Percentiles rank a stretch among this genome's conserved stretches.
phyloP scores from a whole-genome alignment of 345 rosid genomes.

The Brassica carinata region DNA sequence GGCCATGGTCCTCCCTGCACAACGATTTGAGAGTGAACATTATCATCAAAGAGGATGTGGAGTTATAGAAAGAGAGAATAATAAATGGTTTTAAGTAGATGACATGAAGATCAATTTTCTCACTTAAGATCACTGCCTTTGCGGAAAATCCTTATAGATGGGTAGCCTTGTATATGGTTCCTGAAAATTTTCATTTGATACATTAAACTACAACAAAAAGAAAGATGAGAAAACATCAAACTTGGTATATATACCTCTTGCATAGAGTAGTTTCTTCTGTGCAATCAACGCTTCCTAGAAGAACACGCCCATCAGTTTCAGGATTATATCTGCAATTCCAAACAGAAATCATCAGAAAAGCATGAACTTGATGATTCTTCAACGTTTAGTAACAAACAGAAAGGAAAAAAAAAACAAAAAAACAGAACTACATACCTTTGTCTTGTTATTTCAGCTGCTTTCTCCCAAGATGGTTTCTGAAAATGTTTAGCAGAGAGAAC shows the following conservation, averaged over 20 bases:
- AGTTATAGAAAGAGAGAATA: neutral
- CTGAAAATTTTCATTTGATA: conserved; percentile 44
- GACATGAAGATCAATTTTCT: conserved; percentile 6
- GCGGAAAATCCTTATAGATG: conserved; percentile 93
- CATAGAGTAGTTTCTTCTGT: conserved; percentile 70
- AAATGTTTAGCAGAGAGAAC: conserved; percentile 7
- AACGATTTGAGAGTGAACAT: neutral
- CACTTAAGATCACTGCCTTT: conserved; percentile 81
- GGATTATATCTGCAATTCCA: conserved; percentile 71
- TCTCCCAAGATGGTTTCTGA: conserved; percentile 98
- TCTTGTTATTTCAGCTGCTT: conserved; percentile 71
- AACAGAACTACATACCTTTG: conserved; percentile 53
- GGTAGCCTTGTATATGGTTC: conserved; percentile 92
- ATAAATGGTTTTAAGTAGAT: neutral
- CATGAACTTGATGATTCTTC: neutral
- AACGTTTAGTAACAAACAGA: neutral
- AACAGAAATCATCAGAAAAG: conserved; percentile 15
- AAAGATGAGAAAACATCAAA: conserved; percentile 7
- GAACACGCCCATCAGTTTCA: conserved; percentile 75
- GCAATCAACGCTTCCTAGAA: conserved; percentile 86
- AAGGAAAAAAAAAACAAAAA: neutral
- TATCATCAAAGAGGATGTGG: neutral
- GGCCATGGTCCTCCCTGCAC: conserved; percentile 81
- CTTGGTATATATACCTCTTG: conserved; percentile 56
- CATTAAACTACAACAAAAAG: conserved; percentile 6